A percentile compares a stretch with the other conserved stretches of the same genome.
Conservation (phyloP, 2,329 filamentous ascomycete species). For the Albifimbria verrucaria region DNA sequence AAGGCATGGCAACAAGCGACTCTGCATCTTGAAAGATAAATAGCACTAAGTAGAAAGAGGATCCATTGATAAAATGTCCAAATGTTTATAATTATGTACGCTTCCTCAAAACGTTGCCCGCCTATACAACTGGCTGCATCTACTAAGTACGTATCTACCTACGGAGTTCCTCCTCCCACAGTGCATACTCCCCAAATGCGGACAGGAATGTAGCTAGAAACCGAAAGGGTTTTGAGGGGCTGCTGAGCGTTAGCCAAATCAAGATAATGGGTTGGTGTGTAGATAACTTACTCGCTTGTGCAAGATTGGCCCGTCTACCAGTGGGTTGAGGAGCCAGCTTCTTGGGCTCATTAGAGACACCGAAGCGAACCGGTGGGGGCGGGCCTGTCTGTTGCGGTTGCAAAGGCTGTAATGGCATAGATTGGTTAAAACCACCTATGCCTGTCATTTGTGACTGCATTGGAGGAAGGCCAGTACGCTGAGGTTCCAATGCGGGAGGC, state of each 20-base stretch:
- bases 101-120: neutral
- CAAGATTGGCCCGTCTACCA: conserved; percentile 82
- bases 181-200: neutral
- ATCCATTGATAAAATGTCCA: conserved; percentile 12
- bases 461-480: conserved; percentile 50
- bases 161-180: neutral
- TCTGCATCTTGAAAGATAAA: neutral
- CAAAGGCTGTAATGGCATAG: conserved; percentile 40
- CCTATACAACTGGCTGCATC: conserved; percentile 8
- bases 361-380: conserved; percentile 84
- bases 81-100: conserved; percentile 6
- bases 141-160: no score
- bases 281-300: conserved; percentile 84
- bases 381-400: conserved; percentile 57
- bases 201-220: conserved; percentile 31
- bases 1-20: no score
- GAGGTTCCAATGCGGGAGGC: conserved; percentile 57
- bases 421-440: conserved; percentile 46
- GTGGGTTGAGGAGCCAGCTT: conserved; percentile 84
- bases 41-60: neutral
- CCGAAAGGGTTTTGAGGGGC: conserved; percentile 54
- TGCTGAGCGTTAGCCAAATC: conserved; percentile 21
- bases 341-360: conserved; percentile 68
- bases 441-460: conserved; percentile 48
- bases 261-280: neutral